Evolutionary conservation across 805 yeast species (phyloP), one percentile per base, ranked within the genome.

Genomic region (Myxozyma vanderwaltii): DNA sequence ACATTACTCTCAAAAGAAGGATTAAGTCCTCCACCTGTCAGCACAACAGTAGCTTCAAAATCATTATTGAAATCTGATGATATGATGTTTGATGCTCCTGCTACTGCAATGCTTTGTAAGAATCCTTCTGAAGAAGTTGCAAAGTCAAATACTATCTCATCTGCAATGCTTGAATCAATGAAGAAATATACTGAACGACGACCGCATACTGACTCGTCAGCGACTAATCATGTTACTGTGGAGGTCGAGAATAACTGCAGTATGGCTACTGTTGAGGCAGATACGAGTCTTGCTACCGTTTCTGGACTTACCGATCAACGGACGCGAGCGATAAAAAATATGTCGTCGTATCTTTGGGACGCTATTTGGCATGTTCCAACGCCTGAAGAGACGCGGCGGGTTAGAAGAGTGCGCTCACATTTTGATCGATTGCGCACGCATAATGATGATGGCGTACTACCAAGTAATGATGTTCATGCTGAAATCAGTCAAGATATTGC

Each of bases 331-430:
- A 23, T 50, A 24, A 50, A 51, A n/a, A 40, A 26, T 6, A 24
- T 45, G 4, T 45, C 56, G 40, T 53, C 56, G 21, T 53, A 21
- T 15, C 23, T 53, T 19, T 53, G 56, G 56, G 35, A 44, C 35
- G 46, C 56, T 27, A 24, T 43, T 4, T 53, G 56, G 56, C 38
- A 51, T 12, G 45, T 40, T 36, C 45, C 56, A 4, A 35, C 38
- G 17, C 21, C 46, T 4, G 39, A 33, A 1, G 50, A 46, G n/a
- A 19, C 29, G 24, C 38, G n/a, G 23, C 15, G n/a, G 26, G 39
- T 46, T 8, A n/a, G 50, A 29, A 12, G 50, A 2, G 50, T 19
- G 8, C 27, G 40, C 15, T 46, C 50, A 2, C 50, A 46, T 24
- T 26, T 21, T 21, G 31, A 36, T 35, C 43, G 8, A 17, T 19